Evolutionary conservation across 352 stramenopile genomes (phyloP).

Genomic region (Globisporangium barbulae): DNA sequence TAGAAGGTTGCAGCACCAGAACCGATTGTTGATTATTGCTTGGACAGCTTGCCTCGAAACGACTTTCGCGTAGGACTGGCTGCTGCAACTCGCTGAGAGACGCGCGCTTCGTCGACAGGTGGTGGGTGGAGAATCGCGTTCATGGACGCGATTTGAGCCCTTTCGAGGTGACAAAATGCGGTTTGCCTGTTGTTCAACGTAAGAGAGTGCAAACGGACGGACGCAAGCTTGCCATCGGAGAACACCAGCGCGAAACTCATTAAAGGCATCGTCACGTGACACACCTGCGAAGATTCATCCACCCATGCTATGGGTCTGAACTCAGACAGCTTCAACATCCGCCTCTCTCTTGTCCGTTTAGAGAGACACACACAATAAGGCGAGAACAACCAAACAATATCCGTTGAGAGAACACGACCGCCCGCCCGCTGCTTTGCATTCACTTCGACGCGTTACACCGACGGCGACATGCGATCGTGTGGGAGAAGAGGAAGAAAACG

Average conservation of each 20-base stretch:
- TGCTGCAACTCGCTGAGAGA: neutral
- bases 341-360: neutral
- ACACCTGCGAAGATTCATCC: neutral
- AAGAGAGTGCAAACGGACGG: too few species aligned
- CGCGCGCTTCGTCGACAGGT: neutral
- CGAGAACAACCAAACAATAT: neutral
- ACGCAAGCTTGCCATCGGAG: neutral
- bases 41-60: neutral
- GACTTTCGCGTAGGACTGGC: neutral
- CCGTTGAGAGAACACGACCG: neutral
- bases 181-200: neutral
- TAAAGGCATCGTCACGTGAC: neutral
- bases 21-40: neutral
- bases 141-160: neutral
- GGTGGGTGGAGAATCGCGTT: neutral
- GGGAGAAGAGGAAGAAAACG: neutral
- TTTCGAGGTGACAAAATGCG: neutral
- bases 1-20: neutral
- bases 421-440: neutral
- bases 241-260: neutral
- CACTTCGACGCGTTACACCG: neutral
- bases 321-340: conserved; percentile 1
- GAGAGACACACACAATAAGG: neutral
- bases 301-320: neutral
- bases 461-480: conserved; percentile 2